Percentiles rank a stretch among this genome's conserved stretches.
These are phyloP conservation scores for Candida neerlandica DNA, from an alignment of 1,139 yeast genomes.

Conservation along the genomic window DNA sequence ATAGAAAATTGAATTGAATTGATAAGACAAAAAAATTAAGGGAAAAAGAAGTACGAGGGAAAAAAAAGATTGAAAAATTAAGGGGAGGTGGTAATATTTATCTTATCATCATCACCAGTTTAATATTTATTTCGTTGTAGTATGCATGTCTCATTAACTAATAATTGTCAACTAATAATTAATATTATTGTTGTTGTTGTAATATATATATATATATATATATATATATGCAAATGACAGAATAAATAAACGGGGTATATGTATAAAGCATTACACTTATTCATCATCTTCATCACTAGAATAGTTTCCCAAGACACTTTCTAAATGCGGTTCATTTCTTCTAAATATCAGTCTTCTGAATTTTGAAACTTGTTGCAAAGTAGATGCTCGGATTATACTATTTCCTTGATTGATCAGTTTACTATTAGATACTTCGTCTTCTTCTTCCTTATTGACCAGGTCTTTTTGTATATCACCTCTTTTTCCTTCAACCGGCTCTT, in stretches of 20 bases:
- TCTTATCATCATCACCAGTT: no score
- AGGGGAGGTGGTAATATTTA: no score
- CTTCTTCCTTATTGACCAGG: no score
- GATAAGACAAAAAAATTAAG: no score
- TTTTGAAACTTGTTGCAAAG: conserved; percentile 14
- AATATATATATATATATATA: no score
- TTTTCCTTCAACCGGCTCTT: conserved; percentile 6
- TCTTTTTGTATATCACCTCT: not conserved
- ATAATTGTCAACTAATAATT: no score
- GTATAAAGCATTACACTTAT: not conserved
- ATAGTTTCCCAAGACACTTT: conserved; percentile 20
- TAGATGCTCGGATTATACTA: conserved; percentile 12
- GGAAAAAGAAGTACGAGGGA: no score
- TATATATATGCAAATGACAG: not conserved
- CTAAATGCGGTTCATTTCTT: conserved; percentile 10
- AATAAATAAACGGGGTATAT: not conserved
- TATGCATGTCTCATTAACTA: no score
- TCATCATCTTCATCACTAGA: conserved; percentile 31
- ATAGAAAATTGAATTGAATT: not conserved
- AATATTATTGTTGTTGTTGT: no score
- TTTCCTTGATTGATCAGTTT: not conserved
- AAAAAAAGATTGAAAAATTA: no score
- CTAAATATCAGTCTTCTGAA: conserved; percentile 8
- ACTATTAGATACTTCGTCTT: not conserved
- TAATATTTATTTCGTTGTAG: no score